Evolutionary conservation across 179 eudicot genomes (phyloP), one percentile per base, ranked within the genome.

Genomic region (Amaranthus tricolor): DNA sequence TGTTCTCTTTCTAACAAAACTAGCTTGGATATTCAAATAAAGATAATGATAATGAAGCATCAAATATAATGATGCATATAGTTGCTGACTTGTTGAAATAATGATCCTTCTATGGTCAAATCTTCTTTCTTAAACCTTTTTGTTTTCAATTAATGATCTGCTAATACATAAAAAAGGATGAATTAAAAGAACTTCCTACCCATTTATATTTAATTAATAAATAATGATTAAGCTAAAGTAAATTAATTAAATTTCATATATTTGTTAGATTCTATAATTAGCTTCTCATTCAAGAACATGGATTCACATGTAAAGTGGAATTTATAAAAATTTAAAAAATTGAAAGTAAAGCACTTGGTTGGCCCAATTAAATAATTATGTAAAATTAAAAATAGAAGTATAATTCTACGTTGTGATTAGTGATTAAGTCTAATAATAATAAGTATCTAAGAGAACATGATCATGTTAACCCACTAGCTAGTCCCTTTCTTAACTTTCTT

Each of bases 401-500:
- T 68, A 68, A 51, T 68, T 24, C 55, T 60, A 69, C 50, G 59
- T 73, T 75, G 67, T 75, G 75, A 68, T 51, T 64, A 63, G 68
- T 79, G 72, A 79, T 75, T 75, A 61, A 58, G 76, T 75, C 75
- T 79, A 79, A 79, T 79, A 68, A 79, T 79, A 54, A 49, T 62
- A 4, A 75, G 74, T 74, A 70, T 75, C 78, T 74, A 75, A 65
- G 44, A 70, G 79, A 79, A 79, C 82, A 79, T 79, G 82, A 74
- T 67, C 74, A 70, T 74, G 64, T 20, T 74, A 73, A 73, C 68
- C 77, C 62, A 65, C 72, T 77, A 43, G 60, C 72, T 77, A 43
- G 60, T 76, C 73, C 17, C 53, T 13, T 56, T 62, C 63, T 31
- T 43, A 59, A 40, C 9, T 12, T 52, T 52, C 51, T 70, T 58